Percentiles rank a stretch among this genome's conserved stretches.
Conservation (phyloP, 2,329 filamentous ascomycete genomes). For the Aspergillus hortae region DNA sequence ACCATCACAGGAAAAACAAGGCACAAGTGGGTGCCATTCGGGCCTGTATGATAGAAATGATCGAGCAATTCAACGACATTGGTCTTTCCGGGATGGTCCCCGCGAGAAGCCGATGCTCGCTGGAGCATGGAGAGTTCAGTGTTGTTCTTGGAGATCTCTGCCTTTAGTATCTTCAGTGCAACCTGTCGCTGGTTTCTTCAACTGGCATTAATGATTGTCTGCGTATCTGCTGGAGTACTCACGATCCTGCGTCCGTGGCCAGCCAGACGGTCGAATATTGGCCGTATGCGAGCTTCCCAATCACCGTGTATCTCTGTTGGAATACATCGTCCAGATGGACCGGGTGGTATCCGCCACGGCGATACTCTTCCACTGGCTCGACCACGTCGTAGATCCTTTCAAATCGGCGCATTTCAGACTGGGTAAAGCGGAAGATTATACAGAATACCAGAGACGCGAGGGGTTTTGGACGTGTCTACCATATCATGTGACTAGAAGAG, state of each 20-base stretch:
- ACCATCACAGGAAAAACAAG: slow-evolving; percentile 24
- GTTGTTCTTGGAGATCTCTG: slow-evolving; percentile 16
- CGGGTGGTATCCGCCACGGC: slow-evolving; percentile 23
- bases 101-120: slow-evolving; percentile 5
- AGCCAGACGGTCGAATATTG: slow-evolving; percentile 25
- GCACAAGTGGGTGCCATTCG: slow-evolving; percentile 22
- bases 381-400: slow-evolving; percentile 20
- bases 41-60: slow-evolving; percentile 21
- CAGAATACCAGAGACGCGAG: too few relatives aligned
- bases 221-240: neutral
- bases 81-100: slow-evolving; percentile 15
- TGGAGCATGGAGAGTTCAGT: slow-evolving; percentile 19
- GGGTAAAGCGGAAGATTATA: neutral
- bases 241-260: slow-evolving; percentile 15
- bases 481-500: too few relatives aligned
- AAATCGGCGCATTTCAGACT: slow-evolving; percentile 14
- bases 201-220: too few relatives aligned
- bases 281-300: slow-evolving; percentile 18
- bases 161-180: slow-evolving; percentile 24
- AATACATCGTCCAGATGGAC: slow-evolving; percentile 22
- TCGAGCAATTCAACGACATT: slow-evolving; percentile 21
- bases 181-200: slow-evolving; percentile 16
- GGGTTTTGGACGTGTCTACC: too few relatives aligned
- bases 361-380: slow-evolving; percentile 24
- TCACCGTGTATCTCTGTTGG: slow-evolving; percentile 15